A percentile compares a stretch with the other conserved stretches of the same genome.
phyloP scores from a whole-genome alignment of 495 filamentous ascomycete genomes.

The Talaromyces stipitatus region DNA sequence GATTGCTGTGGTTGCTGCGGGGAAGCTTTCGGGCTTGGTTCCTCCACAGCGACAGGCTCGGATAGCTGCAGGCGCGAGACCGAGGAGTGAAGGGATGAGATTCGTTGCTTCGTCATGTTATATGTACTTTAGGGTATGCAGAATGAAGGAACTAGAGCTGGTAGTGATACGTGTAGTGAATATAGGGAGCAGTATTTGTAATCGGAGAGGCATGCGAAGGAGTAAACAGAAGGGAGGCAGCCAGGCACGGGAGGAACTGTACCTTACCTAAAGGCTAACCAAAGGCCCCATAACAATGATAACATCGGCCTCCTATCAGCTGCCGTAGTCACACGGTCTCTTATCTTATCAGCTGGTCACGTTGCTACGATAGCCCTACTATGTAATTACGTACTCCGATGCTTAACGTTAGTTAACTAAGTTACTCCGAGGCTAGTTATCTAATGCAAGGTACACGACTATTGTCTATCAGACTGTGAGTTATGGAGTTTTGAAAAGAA shows the following conservation, averaged over 20 bases:
- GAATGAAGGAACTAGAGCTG: background rate
- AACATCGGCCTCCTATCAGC: background rate
- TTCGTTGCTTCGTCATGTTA: slow-evolving; percentile 21
- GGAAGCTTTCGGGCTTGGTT: slow-evolving; percentile 7
- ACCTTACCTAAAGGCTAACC: too few relatives aligned
- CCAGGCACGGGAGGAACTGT: too few relatives aligned
- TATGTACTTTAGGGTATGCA: background rate
- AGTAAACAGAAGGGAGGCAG: background rate
- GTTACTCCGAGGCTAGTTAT: background rate
- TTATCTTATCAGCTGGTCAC: background rate
- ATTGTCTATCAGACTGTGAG: too few relatives aligned
- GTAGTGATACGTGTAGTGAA: background rate
- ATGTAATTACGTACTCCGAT: background rate
- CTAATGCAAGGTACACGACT: background rate
- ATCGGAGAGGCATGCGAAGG: background rate
- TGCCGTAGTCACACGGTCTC: background rate
- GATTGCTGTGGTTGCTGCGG: slow-evolving; percentile 8
- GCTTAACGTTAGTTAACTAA: too few relatives aligned
- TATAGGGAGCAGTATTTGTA: background rate
- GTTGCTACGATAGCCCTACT: background rate
- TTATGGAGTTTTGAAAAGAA: background rate
- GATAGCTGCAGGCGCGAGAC: slow-evolving; percentile 18
- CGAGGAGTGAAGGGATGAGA: slow-evolving; percentile 12
- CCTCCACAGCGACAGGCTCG: slow-evolving; percentile 15
- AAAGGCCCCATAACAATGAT: background rate